These are phyloP conservation scores for Medicago truncatula DNA, from an alignment of 306 rosid genomes.

Conservation along the genomic window DNA sequence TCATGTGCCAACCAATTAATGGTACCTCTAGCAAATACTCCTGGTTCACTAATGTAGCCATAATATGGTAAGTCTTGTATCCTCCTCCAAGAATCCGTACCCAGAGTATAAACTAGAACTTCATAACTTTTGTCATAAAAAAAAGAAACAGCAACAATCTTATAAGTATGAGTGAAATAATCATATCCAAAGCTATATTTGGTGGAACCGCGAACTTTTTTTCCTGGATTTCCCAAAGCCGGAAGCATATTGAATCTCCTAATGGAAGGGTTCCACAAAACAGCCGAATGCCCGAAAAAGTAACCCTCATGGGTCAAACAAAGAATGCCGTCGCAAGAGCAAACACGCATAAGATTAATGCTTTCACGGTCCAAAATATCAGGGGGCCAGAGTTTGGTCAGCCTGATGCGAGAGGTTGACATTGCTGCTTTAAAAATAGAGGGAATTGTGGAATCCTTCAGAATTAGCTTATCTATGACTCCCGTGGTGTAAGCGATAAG, in stretches of 20 bases:
- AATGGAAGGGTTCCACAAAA: constrained; percentile 1
- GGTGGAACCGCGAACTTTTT: neutral
- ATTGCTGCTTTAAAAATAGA: no score
- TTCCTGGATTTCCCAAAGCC: neutral
- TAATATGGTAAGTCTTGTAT: neutral
- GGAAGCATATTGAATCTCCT: constrained; percentile 28
- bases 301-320: neutral
- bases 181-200: constrained; percentile 44
- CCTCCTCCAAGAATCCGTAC: neutral
- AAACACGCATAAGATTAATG: no score
- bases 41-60: neutral
- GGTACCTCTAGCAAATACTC: constrained; percentile 35
- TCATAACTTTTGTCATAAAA: neutral
- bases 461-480: no score
- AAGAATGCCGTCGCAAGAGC: neutral
- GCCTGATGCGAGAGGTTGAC: no score
- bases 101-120: neutral
- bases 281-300: neutral
- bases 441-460: no score
- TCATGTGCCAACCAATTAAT: constrained; percentile 40
- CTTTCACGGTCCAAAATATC: no score
- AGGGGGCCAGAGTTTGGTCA: no score
- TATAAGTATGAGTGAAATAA: constrained; percentile 25
- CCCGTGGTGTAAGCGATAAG: no score
- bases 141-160: constrained; percentile 38